Evolutionary conservation across 2,329 filamentous ascomycete species (phyloP).

Genomic region (Hirsutella minnesotensis): DNA sequence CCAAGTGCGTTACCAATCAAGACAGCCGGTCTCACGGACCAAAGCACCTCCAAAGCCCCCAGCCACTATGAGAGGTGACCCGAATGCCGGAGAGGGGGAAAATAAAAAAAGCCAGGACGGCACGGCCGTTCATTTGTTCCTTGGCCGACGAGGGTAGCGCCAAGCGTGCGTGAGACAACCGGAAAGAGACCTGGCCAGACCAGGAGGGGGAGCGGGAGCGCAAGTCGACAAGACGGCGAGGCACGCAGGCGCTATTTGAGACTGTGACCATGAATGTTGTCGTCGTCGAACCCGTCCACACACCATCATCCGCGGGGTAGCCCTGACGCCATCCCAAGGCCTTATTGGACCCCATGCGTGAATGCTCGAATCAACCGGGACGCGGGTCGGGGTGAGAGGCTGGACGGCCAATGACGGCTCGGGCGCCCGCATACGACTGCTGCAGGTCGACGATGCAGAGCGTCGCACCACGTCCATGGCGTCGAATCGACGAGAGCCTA

Average conservation of each 20-base stretch:
- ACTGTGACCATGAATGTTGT: not conserved
- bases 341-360: not conserved
- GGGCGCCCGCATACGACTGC: not conserved
- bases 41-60: too few species aligned
- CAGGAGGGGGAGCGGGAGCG: too few species aligned
- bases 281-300: not conserved
- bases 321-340: not conserved
- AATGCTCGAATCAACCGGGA: not conserved
- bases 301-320: constrained; percentile 1
- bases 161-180: too few species aligned
- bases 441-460: constrained; percentile 1
- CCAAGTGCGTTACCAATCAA: not conserved
- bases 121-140: too few species aligned
- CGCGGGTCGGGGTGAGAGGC: not conserved
- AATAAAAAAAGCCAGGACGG: too few species aligned
- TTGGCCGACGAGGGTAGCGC: too few species aligned
- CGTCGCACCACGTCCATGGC: not conserved
- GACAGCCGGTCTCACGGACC: not conserved
- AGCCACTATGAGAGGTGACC: too few species aligned
- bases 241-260: not conserved
- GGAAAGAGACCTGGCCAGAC: too few species aligned
- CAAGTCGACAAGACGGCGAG: not conserved
- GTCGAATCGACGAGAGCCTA: not conserved
- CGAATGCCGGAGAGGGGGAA: too few species aligned
- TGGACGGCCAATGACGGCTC: not conserved